Evolutionary conservation across 306 rosid species (phyloP).

Genomic region (Lathyrus aphaca): DNA sequence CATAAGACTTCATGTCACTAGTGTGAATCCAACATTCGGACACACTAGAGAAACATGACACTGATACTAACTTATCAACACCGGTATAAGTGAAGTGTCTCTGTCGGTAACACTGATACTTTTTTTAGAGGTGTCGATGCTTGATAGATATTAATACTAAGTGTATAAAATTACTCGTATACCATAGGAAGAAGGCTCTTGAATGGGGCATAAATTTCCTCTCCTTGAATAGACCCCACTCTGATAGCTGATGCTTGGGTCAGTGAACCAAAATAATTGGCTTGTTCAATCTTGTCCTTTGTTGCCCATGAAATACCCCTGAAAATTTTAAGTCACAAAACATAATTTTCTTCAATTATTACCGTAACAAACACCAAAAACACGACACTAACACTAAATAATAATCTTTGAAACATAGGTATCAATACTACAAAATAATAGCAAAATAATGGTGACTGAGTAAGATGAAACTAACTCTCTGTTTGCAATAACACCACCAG

Average conservation of each 20-base stretch:
- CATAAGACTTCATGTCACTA: neutral
- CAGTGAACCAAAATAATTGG: constrained; percentile 89
- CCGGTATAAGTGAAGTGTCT: too few species aligned
- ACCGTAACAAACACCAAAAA: too few species aligned
- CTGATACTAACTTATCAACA: too few species aligned
- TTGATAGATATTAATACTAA: too few species aligned
- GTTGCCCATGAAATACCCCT: constrained; percentile 99
- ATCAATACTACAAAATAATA: too few species aligned
- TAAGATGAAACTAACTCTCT: constrained; percentile 64
- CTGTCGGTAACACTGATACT: too few species aligned
- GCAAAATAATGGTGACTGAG: neutral
- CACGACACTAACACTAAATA: too few species aligned
- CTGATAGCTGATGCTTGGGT: constrained; percentile 93
- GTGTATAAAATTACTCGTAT: too few species aligned
- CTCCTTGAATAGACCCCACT: constrained; percentile 93
- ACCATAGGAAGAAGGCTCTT: constrained; percentile 96
- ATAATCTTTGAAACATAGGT: too few species aligned
- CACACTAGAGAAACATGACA: too few species aligned
- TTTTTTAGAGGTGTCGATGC: too few species aligned
- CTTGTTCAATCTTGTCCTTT: constrained; percentile 87
- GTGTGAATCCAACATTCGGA: neutral
- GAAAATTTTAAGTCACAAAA: constrained; percentile 12
- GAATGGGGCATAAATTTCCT: constrained; percentile 92
- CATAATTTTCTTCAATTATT: neutral
- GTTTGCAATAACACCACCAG: constrained; percentile 93